These are phyloP conservation scores for Wickerhamomyces sydowiorum DNA, from an alignment of 805 yeast species.

Conservation along the genomic window DNA sequence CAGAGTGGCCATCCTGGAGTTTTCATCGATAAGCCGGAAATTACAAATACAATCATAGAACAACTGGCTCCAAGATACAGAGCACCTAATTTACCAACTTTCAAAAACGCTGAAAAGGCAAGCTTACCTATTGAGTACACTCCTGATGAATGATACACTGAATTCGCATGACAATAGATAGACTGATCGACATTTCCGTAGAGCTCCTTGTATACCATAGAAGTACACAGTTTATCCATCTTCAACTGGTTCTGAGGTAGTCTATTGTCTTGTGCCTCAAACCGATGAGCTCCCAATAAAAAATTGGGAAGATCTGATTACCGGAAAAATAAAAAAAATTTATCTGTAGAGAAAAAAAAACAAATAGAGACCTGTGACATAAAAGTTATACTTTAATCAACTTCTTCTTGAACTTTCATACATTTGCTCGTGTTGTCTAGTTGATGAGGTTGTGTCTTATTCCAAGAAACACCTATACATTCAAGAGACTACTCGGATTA, in stretches of 20 bases:
- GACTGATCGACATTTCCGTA: too few species aligned
- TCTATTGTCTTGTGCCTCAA: background rate
- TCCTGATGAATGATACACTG: constrained; percentile 3
- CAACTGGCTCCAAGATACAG: constrained; percentile 6
- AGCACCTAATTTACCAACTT: constrained; percentile 44
- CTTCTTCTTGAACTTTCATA: too few species aligned
- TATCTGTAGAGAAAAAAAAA: background rate
- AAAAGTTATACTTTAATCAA: too few species aligned
- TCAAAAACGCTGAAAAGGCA: constrained; percentile 63
- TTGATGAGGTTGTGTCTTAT: background rate
- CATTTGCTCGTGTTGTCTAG: too few species aligned
- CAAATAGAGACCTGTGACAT: background rate
- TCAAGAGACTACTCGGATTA: background rate
- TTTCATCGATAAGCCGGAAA: constrained; percentile 34
- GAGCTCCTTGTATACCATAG: too few species aligned
- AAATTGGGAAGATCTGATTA: background rate
- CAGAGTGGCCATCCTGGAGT: constrained; percentile 32
- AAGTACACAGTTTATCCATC: too few species aligned
- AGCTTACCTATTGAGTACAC: constrained; percentile 38
- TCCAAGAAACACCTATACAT: background rate
- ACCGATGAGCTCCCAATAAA: background rate
- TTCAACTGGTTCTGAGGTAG: too few species aligned
- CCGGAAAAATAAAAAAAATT: background rate
- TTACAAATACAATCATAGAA: constrained; percentile 31
- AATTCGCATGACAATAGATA: background rate